These are phyloP conservation scores for Boechera stricta DNA, from an alignment of 345 rosid genomes.

Conservation along the genomic window DNA sequence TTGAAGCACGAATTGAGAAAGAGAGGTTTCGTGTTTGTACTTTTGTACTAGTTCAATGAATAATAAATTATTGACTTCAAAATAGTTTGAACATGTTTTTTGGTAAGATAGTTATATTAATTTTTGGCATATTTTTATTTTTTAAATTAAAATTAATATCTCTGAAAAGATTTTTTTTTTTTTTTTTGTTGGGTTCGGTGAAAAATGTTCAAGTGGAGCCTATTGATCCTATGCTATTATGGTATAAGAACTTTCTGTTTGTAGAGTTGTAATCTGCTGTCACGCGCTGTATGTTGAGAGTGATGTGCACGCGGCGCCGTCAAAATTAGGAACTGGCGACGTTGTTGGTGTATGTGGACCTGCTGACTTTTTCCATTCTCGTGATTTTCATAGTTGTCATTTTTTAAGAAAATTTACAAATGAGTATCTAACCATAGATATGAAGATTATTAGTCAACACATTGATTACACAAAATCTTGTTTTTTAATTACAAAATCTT, in stretches of 20 bases:
- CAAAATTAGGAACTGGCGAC: background rate
- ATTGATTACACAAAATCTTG: background rate
- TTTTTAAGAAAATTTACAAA: conserved; percentile 2
- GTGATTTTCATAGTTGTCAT: conserved; percentile 1
- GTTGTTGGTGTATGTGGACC: conserved; percentile 10
- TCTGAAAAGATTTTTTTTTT: too few relatives aligned
- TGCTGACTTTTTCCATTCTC: conserved; percentile 8
- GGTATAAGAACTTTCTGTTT: background rate
- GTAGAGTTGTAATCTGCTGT: background rate
- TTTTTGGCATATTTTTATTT: background rate
- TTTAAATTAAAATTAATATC: too few relatives aligned
- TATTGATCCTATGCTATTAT: too few relatives aligned
- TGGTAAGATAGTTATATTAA: background rate
- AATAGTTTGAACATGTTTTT: background rate
- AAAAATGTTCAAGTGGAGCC: background rate
- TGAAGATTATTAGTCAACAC: conserved; percentile 10
- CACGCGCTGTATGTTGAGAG: conserved; percentile 4
- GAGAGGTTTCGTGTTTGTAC: background rate
- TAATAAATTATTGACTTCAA: too few relatives aligned
- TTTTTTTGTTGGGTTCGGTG: background rate
- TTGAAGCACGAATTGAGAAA: conserved; percentile 33
- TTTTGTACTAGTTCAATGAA: background rate
- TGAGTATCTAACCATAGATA: background rate
- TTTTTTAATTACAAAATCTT: background rate
- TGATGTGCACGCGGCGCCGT: background rate